phyloP scores from a whole-genome alignment of 805 yeast species.

The Lachancea nothofagi region DNA sequence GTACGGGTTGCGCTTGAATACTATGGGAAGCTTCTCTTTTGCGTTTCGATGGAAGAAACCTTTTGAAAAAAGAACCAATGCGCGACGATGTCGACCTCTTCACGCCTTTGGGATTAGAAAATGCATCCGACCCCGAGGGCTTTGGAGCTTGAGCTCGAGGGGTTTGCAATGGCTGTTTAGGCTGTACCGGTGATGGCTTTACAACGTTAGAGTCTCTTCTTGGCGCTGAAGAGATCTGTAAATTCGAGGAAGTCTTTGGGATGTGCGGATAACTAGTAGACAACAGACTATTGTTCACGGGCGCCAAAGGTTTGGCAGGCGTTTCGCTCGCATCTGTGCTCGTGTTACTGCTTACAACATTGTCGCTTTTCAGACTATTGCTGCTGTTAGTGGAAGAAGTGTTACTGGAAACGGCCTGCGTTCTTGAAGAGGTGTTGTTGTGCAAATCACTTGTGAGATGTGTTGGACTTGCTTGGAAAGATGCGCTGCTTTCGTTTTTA shows the following conservation, averaged over 20 bases:
- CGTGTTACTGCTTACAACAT: constrained; percentile 9
- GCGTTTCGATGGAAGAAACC: constrained; percentile 11
- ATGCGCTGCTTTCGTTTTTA: constrained; percentile 1
- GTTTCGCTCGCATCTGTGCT: constrained; percentile 8
- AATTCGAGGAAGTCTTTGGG: background rate
- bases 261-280: background rate
- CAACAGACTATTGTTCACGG: background rate
- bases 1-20: background rate
- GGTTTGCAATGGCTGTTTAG: no score
- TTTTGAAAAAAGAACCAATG: constrained; percentile 14
- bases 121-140: background rate
- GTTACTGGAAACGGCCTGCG: constrained; percentile 14
- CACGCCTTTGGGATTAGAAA: background rate
- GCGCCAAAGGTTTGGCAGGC: background rate
- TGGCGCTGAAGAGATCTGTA: background rate
- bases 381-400: constrained; percentile 10
- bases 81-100: constrained; percentile 8
- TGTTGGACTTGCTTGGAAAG: constrained; percentile 3
- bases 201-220: background rate
- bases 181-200: background rate
- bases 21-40: constrained; percentile 4
- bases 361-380: constrained; percentile 15
- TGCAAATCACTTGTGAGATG: constrained; percentile 2
- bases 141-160: background rate
- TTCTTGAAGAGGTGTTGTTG: constrained; percentile 7